A percentile compares a stretch with the other conserved stretches of the same genome.
Conservation (phyloP, 2,329 filamentous ascomycete genomes). For the Zasmidium angulare region DNA sequence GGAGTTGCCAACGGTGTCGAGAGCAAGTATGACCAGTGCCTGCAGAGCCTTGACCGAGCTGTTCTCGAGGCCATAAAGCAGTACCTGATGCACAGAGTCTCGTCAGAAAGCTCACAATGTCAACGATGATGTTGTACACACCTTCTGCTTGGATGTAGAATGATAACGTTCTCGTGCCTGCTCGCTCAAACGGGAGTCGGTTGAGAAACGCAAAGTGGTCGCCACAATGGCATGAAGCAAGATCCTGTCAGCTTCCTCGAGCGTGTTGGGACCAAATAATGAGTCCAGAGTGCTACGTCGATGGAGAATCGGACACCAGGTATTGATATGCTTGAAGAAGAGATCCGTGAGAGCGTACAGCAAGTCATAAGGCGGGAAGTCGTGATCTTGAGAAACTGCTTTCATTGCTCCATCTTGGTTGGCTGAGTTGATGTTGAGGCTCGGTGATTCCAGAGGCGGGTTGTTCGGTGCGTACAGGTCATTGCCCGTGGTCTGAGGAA, state of each 20-base stretch:
- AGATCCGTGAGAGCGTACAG: slow-evolving; percentile 61
- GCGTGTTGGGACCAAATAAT: slow-evolving; percentile 72
- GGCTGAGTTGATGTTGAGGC: slow-evolving; percentile 50
- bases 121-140: not conserved
- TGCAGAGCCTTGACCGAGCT: slow-evolving; percentile 86
- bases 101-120: not conserved
- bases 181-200: slow-evolving; percentile 70
- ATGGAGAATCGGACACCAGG: slow-evolving; percentile 84
- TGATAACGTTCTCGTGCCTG: slow-evolving; percentile 75
- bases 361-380: slow-evolving; percentile 61
- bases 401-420: slow-evolving; percentile 20
- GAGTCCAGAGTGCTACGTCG: slow-evolving; percentile 74
- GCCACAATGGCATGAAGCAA: slow-evolving; percentile 86
- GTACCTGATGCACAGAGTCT: slow-evolving; percentile 48
- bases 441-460: slow-evolving; percentile 58
- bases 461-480: slow-evolving; percentile 35
- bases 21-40: slow-evolving; percentile 79
- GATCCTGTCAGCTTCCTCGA: slow-evolving; percentile 80
- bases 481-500: slow-evolving; percentile 14
- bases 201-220: slow-evolving; percentile 81
- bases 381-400: slow-evolving; percentile 40
- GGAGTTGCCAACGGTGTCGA: slow-evolving; percentile 81
- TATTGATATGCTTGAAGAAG: slow-evolving; percentile 65
- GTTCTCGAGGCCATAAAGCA: slow-evolving; percentile 85
- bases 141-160: slow-evolving; percentile 74